phyloP scores from a whole-genome alignment of 1,284 basidiomycete species.

The Cryptococcus maquisensis region DNA sequence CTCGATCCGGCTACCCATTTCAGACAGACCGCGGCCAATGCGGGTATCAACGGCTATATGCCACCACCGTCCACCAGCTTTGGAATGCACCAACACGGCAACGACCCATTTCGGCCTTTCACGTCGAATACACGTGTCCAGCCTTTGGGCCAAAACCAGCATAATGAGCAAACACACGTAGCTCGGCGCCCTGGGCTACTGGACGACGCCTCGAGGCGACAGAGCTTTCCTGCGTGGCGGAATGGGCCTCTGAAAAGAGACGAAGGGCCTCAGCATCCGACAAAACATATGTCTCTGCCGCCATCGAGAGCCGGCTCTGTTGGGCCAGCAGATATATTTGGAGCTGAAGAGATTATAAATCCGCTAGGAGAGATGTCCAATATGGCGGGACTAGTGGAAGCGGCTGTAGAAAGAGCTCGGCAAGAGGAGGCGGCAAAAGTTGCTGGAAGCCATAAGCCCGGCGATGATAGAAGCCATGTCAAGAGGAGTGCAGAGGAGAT shows the following conservation, averaged over 20 bases:
- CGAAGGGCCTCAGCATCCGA: background rate
- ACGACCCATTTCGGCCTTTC: constrained; percentile 5
- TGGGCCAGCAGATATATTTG: constrained; percentile 38
- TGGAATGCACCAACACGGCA: background rate
- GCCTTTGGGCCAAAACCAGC: background rate
- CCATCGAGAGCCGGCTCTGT: constrained; percentile 40
- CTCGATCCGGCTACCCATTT: background rate
- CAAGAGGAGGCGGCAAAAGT: constrained; percentile 29
- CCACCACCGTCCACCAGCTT: background rate
- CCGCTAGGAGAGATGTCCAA: constrained; percentile 45
- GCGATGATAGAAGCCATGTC: background rate
- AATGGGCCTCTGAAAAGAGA: background rate
- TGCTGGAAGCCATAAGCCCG: background rate
- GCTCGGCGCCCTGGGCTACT: constrained; percentile 1
- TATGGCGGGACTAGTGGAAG: constrained; percentile 49
- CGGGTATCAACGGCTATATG: background rate
- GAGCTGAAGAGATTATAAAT: constrained; percentile 42
- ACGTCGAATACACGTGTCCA: background rate
- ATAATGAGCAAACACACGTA: background rate
- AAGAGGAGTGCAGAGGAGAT: constrained; percentile 5
- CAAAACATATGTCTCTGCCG: constrained; percentile 34
- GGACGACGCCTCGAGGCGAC: constrained; percentile 7
- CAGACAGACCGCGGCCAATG: background rate
- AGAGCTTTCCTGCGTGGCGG: background rate
- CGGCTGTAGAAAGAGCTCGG: constrained; percentile 46